Conservation (phyloP, 164 flowering plant genomes). For the Aristolochia fimbriata region DNA sequence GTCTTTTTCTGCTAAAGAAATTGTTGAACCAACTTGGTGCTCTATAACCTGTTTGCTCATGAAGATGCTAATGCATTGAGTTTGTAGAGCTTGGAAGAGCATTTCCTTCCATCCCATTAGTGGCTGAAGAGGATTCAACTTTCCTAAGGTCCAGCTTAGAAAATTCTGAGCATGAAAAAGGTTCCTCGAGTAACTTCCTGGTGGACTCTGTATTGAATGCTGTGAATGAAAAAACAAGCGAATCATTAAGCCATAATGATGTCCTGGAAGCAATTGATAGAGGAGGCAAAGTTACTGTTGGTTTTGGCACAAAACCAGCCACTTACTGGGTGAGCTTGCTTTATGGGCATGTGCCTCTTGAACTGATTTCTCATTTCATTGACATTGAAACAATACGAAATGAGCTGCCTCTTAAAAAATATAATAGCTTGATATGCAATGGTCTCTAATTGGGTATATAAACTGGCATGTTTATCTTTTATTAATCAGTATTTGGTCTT, state of each 20-base stretch:
- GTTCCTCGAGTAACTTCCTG: conserved; percentile 20
- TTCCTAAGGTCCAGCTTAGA: conserved; percentile 39
- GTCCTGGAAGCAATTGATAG: conserved; percentile 79
- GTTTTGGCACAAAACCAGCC: conserved; percentile 55
- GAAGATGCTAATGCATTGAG: conserved; percentile 4
- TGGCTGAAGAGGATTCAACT: conserved; percentile 91
- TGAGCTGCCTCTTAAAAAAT: too few relatives aligned
- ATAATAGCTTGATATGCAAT: too few relatives aligned
- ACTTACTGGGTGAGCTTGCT: conserved; percentile 71
- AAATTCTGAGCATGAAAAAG: background rate
- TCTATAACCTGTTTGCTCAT: too few relatives aligned
- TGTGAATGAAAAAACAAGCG: conserved; percentile 39
- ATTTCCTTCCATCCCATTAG: conserved; percentile 82
- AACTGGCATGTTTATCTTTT: too few relatives aligned
- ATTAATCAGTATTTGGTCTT: too few relatives aligned
- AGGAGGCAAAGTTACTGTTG: conserved; percentile 63
- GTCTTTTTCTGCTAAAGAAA: too few relatives aligned
- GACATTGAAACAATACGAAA: too few relatives aligned
- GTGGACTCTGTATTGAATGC: conserved; percentile 45
- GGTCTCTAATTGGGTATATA: too few relatives aligned
- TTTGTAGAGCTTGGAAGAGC: conserved; percentile 48
- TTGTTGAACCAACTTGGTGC: too few relatives aligned
- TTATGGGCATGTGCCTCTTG: background rate
- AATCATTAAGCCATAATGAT: conserved; percentile 31
- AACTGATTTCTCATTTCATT: too few relatives aligned